phyloP scores from a whole-genome alignment of 371 early-diverging fungal genomes.

The Amoeboaphelidium protococcarum region DNA sequence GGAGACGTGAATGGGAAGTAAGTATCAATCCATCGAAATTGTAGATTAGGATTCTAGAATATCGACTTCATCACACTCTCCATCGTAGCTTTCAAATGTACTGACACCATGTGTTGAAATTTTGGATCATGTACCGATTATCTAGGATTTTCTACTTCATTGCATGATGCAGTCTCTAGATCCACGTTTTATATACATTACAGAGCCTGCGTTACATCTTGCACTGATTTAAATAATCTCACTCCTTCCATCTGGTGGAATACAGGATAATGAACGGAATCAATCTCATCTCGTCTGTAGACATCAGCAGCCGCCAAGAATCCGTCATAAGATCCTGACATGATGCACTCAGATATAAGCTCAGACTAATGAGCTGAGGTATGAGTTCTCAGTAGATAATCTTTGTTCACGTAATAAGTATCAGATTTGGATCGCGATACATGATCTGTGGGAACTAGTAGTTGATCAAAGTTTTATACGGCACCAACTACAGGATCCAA shows the following conservation, averaged over 20 bases:
- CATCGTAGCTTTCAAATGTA: background rate
- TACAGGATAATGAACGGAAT: constrained; percentile 78
- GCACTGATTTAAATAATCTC: too few species aligned
- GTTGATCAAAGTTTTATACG: constrained; percentile 69
- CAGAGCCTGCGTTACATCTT: too few species aligned
- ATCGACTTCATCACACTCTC: background rate
- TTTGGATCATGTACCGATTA: background rate
- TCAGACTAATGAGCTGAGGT: constrained; percentile 80
- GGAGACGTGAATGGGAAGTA: constrained; percentile 83
- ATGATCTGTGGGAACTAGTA: constrained; percentile 55
- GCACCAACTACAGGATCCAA: constrained; percentile 49
- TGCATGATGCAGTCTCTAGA: background rate
- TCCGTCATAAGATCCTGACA: constrained; percentile 7
- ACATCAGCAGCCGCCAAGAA: constrained; percentile 80
- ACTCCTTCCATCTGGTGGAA: constrained; percentile 96
- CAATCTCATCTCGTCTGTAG: constrained; percentile 91
- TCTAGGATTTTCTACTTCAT: background rate
- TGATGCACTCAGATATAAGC: constrained; percentile 22
- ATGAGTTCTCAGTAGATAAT: constrained; percentile 62
- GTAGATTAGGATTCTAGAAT: constrained; percentile 14
- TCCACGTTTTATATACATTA: too few species aligned
- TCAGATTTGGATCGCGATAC: constrained; percentile 52
- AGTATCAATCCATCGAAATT: constrained; percentile 84
- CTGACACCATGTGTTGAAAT: background rate
- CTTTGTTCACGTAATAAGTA: constrained; percentile 68